Percentiles rank a stretch among this genome's conserved stretches.
Evolutionary conservation across 306 rosid species (phyloP).

Genomic region (Citrullus mucosospermus): DNA sequence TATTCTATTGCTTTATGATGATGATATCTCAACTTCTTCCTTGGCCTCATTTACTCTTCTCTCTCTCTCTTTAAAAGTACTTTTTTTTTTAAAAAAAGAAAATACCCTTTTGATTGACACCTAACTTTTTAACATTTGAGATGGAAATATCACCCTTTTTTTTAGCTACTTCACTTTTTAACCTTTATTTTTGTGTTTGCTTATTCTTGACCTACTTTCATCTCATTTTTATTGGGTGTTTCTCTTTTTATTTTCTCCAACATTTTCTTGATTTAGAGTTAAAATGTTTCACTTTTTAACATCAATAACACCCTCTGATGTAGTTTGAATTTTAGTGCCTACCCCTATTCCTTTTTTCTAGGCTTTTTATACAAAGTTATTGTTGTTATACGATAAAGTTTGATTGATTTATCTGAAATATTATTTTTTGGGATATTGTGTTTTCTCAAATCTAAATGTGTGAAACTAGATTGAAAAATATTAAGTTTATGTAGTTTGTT

Average conservation of each 20-base stretch:
- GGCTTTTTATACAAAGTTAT: too few relatives aligned
- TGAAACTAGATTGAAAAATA: too few relatives aligned
- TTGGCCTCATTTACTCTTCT: neutral
- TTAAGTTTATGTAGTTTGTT: neutral
- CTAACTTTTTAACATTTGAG: neutral
- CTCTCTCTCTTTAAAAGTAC: neutral
- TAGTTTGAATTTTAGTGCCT: neutral
- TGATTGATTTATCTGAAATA: too few relatives aligned
- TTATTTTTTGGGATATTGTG: too few relatives aligned
- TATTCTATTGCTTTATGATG: slow-evolving; percentile 21
- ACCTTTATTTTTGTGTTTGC: slow-evolving; percentile 2
- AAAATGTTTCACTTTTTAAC: neutral
- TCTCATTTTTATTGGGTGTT: neutral
- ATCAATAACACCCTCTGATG: neutral
- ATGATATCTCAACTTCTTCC: slow-evolving; percentile 24
- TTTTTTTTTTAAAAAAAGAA: neutral
- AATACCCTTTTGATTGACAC: neutral
- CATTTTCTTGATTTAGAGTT: neutral
- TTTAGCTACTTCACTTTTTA: slow-evolving; percentile 11
- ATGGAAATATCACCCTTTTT: neutral
- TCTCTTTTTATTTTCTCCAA: neutral
- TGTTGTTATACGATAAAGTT: too few relatives aligned
- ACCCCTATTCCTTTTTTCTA: too few relatives aligned
- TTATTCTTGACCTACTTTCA: neutral
- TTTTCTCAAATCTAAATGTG: too few relatives aligned